phyloP scores from a whole-genome alignment of 1,284 basidiomycete species.

The Ustilago crameri region DNA sequence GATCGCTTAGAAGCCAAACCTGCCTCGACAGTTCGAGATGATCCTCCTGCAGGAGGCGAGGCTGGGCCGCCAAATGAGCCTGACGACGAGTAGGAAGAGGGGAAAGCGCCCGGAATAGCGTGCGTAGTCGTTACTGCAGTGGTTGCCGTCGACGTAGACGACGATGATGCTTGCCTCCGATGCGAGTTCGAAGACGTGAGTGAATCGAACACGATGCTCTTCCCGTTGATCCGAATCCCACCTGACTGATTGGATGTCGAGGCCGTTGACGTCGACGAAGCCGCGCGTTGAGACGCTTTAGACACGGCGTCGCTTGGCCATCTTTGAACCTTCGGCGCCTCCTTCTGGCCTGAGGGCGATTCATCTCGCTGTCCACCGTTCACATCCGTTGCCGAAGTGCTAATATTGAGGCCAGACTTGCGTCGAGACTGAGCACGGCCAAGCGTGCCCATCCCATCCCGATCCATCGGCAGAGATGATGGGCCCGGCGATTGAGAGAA shows the following conservation, averaged over 20 bases:
- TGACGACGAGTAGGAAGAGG: constrained; percentile 31
- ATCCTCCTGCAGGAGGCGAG: constrained; percentile 5
- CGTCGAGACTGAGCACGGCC: constrained; percentile 25
- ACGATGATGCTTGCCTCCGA: constrained; percentile 27
- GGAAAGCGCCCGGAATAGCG: constrained; percentile 44
- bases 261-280: constrained; percentile 20
- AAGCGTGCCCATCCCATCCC: constrained; percentile 27
- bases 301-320: constrained; percentile 31
- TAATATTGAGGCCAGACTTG: constrained; percentile 42
- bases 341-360: background rate
- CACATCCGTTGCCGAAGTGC: constrained; percentile 17
- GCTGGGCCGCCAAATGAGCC: constrained; percentile 24
- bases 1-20: constrained; percentile 9
- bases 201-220: constrained; percentile 43
- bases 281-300: constrained; percentile 18
- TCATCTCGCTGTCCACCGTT: constrained; percentile 3
- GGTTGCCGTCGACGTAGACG: constrained; percentile 25
- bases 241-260: constrained; percentile 14
- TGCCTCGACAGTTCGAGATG: background rate
- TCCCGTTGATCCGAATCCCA: constrained; percentile 43
- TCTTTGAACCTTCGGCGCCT: constrained; percentile 30
- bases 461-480: constrained; percentile 30
- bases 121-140: constrained; percentile 34
- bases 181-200: constrained; percentile 5
- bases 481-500: constrained; percentile 54